Base-by-base conservation (phyloP, 331 rosid genomes). In the Dryas integrifolia region DNA sequence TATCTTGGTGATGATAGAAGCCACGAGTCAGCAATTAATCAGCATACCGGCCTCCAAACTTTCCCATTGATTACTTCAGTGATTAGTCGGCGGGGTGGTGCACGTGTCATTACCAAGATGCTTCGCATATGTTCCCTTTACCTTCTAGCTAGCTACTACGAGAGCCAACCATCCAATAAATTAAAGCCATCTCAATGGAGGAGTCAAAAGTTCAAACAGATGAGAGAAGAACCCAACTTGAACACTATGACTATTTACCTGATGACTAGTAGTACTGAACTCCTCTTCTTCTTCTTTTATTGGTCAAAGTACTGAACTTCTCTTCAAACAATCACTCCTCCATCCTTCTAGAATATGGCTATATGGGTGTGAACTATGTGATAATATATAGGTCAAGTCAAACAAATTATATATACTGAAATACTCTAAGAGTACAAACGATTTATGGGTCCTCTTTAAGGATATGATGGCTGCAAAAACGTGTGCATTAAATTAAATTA, bases 51-150 rank as follows among this genome's bases (percentile, higher is more conserved):
- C 18, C 35, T 30, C 35, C 35, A 30, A 57, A 57, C 21, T 15
- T 39, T 14, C 35, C 30, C 48, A 7, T 7, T n/a, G 67, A 41
- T 63, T 41, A 63, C 50, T 63, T 43, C 50, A 63, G 9, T 10
- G 41, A 5, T 39, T 4, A 56, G 65, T 57, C 74, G 51, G 64
- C 26, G 50, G 15, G 2, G 2, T 30, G 35, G 35, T 56, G 65
- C 21, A 69, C 70, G 75, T 38, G 72, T 53, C 13, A 13, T 6
- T 35, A 18, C 40, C 43, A 16, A 55, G 85, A 74, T 41, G 67
- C 75, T 79, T 69, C 64, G 72, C 21, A 71, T 49, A 49, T 57
- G 75, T 86, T 82, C 82, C 10, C 47, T 40, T 48, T n/a, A 2
- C 35, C 9, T 30, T 71, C 14, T 18, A 43, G 58, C 62, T 9